Evolutionary conservation across 495 filamentous ascomycete genomes (phyloP), one percentile per base, ranked within the genome.

Genomic region (Cercophora newfieldiana): DNA sequence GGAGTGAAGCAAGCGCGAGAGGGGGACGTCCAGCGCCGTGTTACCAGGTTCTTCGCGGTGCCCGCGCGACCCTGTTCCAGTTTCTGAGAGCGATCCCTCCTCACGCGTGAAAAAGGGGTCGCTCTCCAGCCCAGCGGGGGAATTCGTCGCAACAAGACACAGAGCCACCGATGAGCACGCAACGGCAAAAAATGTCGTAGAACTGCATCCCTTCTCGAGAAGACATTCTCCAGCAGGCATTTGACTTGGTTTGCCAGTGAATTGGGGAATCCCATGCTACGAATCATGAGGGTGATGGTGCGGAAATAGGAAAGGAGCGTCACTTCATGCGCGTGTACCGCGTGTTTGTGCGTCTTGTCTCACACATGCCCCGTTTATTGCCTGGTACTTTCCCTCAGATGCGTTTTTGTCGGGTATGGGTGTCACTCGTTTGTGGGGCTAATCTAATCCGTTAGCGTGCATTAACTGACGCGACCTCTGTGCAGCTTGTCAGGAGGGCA

Each of bases 391-490:
- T 3, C 6, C 19, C 2, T 22, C 5, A 3, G 21, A 7, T 2
- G 2, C 2, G 6, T 22, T 53, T 53, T 53, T 19, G 6, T 22
- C 2, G 6, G 2, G 22, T 53, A 7, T 22, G 7, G 8, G 22
- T 24, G 50, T 53, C 19, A 26, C 24, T 7, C 19, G 21, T n/a
- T 22, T 24, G 50, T 53, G 50, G 50, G 50, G 50, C 50, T 53
- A 26, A 22, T 26, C 25, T 30, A 24, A 57, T 30, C 54, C 26
- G 21, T n/a, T 26, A 29, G 24, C 24, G 22, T 30, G 54, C 54
- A 57, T 57, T 57, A 57, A 57, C 54, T 29, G 26, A 19, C 54
- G 54, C 2, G 21, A 57, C 54, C 22, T 57, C n/a, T 24, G 24
- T 7, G 22, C 22, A 44, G n/a, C 54, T 57, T n/a, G 54, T n/a